phyloP scores from a whole-genome alignment of 1,284 basidiomycete genomes.

The Fomitopsis schrenkii region DNA sequence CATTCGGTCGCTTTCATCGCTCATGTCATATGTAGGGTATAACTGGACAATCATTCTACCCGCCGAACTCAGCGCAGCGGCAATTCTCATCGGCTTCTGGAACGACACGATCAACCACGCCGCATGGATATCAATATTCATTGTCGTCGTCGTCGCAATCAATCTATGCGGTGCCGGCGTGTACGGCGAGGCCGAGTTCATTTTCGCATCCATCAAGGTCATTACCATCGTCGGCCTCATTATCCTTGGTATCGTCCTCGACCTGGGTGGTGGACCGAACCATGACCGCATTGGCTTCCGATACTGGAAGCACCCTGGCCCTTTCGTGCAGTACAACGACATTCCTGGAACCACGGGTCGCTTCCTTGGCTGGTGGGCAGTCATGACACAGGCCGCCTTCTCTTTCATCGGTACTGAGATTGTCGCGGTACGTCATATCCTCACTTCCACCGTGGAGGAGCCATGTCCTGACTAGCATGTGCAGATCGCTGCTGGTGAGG shows the following conservation, averaged over 20 bases:
- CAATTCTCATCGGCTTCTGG: constrained; percentile 67
- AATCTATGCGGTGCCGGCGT: constrained; percentile 57
- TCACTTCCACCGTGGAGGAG: neutral
- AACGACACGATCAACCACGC: constrained; percentile 45
- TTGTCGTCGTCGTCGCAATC: constrained; percentile 61
- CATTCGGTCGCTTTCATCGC: neutral
- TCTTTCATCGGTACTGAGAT: constrained; percentile 76
- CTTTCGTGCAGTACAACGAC: constrained; percentile 42
- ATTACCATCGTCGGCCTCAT: constrained; percentile 46
- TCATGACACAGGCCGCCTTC: constrained; percentile 63
- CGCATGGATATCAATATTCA: constrained; percentile 61
- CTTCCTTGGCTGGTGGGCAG: constrained; percentile 52
- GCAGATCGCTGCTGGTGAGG: constrained; percentile 74
- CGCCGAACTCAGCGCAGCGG: constrained; percentile 63
- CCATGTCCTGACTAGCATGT: neutral
- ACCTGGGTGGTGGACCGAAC: constrained; percentile 54
- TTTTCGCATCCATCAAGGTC: constrained; percentile 60
- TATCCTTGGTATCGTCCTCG: constrained; percentile 56
- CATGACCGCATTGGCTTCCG: constrained; percentile 49
- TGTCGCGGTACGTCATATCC: constrained; percentile 52
- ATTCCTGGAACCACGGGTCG: constrained; percentile 45
- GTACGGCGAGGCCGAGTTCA: constrained; percentile 56
- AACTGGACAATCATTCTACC: constrained; percentile 54
- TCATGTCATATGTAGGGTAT: constrained; percentile 29
- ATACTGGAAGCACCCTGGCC: constrained; percentile 52